phyloP scores from a whole-genome alignment of 1,284 basidiomycete genomes.

The Clitocybe nebularis region DNA sequence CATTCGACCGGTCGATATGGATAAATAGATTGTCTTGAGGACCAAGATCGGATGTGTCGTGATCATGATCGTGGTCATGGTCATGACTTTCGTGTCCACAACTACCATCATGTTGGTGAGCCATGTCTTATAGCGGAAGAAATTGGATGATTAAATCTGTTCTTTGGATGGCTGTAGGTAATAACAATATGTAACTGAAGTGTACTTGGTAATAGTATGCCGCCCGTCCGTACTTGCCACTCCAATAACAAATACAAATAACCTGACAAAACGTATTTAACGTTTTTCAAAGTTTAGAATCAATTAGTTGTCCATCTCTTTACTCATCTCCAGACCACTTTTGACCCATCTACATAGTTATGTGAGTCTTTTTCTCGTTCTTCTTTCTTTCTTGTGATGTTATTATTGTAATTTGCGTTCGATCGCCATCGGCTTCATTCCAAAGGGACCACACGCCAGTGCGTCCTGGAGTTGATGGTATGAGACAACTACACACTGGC shows the following conservation, averaged over 20 bases:
- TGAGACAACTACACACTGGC: constrained; percentile 62
- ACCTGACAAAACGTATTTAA: background rate
- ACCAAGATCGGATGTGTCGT: constrained; percentile 43
- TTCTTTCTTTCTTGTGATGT: constrained; percentile 42
- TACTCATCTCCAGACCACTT: background rate
- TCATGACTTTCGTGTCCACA: constrained; percentile 56
- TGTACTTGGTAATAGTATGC: too few species aligned
- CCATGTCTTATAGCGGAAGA: constrained; percentile 15
- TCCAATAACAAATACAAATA: constrained; percentile 11
- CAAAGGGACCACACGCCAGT: constrained; percentile 75
- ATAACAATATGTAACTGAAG: too few species aligned
- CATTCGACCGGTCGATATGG: constrained; percentile 69
- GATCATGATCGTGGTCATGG: constrained; percentile 52
- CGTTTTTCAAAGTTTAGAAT: too few species aligned
- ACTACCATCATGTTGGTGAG: constrained; percentile 49
- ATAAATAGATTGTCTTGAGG: constrained; percentile 66
- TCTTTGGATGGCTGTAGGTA: too few species aligned
- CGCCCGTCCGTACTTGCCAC: too few species aligned
- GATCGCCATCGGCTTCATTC: constrained; percentile 51
- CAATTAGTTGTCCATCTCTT: background rate
- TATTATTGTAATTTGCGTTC: constrained; percentile 82
- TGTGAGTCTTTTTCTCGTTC: constrained; percentile 12
- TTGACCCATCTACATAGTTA: background rate
- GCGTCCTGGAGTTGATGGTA: constrained; percentile 57
- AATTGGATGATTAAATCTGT: too few species aligned